These are phyloP conservation scores for Amylocystis lapponica DNA, from an alignment of 768 basidiomycete species.

Conservation along the genomic window DNA sequence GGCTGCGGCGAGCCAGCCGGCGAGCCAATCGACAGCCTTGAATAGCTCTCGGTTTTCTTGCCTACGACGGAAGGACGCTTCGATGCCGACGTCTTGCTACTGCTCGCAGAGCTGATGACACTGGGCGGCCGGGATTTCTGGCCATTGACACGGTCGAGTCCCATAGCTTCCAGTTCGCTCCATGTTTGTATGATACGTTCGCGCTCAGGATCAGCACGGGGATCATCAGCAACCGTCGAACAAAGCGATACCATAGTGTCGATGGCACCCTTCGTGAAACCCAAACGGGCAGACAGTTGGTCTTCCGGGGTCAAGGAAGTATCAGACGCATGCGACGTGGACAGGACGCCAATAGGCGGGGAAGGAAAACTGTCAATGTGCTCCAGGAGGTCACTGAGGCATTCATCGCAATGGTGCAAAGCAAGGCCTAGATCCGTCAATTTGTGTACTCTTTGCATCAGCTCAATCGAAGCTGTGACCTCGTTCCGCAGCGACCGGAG, in stretches of 20 bases:
- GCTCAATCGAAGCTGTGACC: constrained; percentile 41
- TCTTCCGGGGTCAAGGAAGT: constrained; percentile 51
- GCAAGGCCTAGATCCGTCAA: constrained; percentile 49
- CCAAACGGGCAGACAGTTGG: constrained; percentile 56
- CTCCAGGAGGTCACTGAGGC: constrained; percentile 78
- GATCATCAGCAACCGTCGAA: constrained; percentile 46
- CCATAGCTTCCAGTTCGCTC: constrained; percentile 80
- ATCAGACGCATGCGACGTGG: constrained; percentile 43
- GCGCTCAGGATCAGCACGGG: constrained; percentile 53
- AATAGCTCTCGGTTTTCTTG: constrained; percentile 34
- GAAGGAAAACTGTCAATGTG: constrained; percentile 82
- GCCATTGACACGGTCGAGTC: constrained; percentile 54
- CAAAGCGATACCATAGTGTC: constrained; percentile 40
- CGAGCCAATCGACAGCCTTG: constrained; percentile 32
- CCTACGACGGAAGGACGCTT: too few relatives aligned
- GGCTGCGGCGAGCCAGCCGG: too few relatives aligned
- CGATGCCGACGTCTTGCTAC: constrained; percentile 44
- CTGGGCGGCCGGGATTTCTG: constrained; percentile 63
- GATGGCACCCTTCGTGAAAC: constrained; percentile 54
- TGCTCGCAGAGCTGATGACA: constrained; percentile 56
- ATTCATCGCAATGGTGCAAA: constrained; percentile 58
- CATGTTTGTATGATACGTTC: constrained; percentile 73
- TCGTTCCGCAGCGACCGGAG: constrained; percentile 57
- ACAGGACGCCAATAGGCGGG: constrained; percentile 43
- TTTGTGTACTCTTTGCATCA: constrained; percentile 45